Conservation (phyloP, 1,284 basidiomycete genomes). For the Cryptococcus sp. region DNA sequence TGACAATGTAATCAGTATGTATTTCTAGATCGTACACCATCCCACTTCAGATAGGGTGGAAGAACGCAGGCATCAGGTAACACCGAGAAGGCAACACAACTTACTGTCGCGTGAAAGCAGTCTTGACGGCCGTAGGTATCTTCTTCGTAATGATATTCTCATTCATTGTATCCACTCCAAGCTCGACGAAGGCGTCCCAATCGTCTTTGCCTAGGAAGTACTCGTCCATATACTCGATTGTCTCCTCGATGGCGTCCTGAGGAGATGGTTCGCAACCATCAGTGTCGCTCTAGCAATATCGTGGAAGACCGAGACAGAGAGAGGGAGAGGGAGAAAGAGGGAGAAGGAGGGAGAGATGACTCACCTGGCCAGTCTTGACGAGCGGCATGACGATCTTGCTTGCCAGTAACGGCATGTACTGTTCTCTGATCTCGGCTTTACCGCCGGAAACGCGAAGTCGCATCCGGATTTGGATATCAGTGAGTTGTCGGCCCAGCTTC, state of each 20-base stretch:
- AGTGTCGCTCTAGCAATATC: too few relatives aligned
- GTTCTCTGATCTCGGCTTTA: slow-evolving; percentile 82
- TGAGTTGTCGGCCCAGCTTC: slow-evolving; percentile 77
- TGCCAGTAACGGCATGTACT: slow-evolving; percentile 84
- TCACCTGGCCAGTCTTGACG: slow-evolving; percentile 56
- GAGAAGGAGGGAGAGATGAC: slow-evolving; percentile 14
- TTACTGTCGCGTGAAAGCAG: slow-evolving; percentile 81
- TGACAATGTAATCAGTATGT: too few relatives aligned
- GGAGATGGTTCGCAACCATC: background rate
- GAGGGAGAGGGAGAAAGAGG: background rate
- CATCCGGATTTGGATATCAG: slow-evolving; percentile 94
- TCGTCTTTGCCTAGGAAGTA: slow-evolving; percentile 93
- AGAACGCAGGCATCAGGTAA: too few relatives aligned
- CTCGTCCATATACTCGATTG: slow-evolving; percentile 88
- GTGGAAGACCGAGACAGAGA: background rate
- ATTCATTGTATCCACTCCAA: slow-evolving; percentile 79
- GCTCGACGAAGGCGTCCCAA: slow-evolving; percentile 91
- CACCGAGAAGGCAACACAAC: slow-evolving; percentile 31
- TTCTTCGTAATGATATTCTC: slow-evolving; percentile 77
- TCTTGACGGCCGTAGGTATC: slow-evolving; percentile 78
- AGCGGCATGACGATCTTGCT: slow-evolving; percentile 78
- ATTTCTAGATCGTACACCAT: background rate
- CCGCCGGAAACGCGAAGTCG: slow-evolving; percentile 87
- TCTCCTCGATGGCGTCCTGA: slow-evolving; percentile 74
- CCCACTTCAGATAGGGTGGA: background rate